Evolutionary conservation across 768 basidiomycete species (phyloP).

Genomic region (Thelephora aurantiotincta): DNA sequence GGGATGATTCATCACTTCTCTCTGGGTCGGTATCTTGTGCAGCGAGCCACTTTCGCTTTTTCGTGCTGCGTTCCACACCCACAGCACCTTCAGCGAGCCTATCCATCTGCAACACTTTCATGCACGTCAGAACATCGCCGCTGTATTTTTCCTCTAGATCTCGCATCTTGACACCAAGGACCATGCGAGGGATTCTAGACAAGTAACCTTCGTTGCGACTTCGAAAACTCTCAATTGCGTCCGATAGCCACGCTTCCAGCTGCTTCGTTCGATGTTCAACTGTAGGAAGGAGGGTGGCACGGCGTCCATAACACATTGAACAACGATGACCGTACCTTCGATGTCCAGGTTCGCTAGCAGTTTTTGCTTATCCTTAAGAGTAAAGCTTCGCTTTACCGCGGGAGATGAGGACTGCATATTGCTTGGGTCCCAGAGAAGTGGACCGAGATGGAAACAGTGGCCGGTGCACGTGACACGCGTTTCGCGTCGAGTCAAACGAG

Average conservation of each 20-base stretch:
- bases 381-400: conserved; percentile 22
- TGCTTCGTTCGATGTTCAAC: conserved; percentile 65
- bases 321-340: conserved; percentile 37
- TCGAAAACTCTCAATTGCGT: conserved; percentile 59
- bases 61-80: conserved; percentile 47
- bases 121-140: conserved; percentile 58
- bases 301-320: background rate
- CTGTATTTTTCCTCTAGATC: conserved; percentile 71
- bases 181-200: conserved; percentile 59
- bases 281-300: conserved; percentile 15
- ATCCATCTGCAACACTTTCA: conserved; percentile 56
- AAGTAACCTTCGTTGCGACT: conserved; percentile 66
- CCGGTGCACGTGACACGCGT: no score
- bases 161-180: conserved; percentile 57
- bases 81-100: conserved; percentile 30
- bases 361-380: conserved; percentile 59
- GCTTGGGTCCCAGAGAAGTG: no score
- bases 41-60: conserved; percentile 69
- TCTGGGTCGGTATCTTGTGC: conserved; percentile 34
- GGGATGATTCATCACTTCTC: conserved; percentile 20
- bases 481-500: no score
- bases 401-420: no score
- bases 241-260: conserved; percentile 61
- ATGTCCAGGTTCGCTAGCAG: conserved; percentile 67
- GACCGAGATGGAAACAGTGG: background rate